Percentiles rank a stretch among this genome's conserved stretches.
Conservation (phyloP, 208 protist genomes). For the Angomonas deanei region DNA sequence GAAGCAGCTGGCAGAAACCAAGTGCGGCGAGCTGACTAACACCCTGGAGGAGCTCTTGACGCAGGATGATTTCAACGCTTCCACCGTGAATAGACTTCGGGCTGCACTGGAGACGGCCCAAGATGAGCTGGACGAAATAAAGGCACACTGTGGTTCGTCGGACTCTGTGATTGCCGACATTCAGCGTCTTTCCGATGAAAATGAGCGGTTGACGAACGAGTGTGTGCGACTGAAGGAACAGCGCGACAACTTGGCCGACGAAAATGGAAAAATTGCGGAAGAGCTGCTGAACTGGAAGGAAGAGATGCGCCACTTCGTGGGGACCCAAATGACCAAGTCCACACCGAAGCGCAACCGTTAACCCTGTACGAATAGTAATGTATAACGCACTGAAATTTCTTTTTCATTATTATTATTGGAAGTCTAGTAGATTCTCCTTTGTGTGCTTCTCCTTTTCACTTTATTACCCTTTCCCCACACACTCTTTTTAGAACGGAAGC, state of each 20-base stretch:
- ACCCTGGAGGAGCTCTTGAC: constrained; percentile 40
- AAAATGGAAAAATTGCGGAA: constrained; percentile 41
- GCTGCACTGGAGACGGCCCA: constrained; percentile 11
- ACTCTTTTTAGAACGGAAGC: not conserved
- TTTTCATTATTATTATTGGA: not conserved
- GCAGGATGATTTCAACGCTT: constrained; percentile 31
- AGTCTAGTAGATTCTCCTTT: not conserved
- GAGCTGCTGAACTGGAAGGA: constrained; percentile 50
- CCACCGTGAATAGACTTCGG: constrained; percentile 22
- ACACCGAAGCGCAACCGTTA: not conserved
- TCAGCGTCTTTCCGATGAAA: constrained; percentile 34
- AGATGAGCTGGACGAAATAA: not conserved
- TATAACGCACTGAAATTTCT: not conserved
- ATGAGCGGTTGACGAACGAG: constrained; percentile 43
- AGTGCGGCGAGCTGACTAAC: constrained; percentile 25
- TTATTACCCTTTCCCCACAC: not conserved
- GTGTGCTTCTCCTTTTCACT: not conserved
- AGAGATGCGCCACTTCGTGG: constrained; percentile 36
- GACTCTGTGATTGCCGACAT: constrained; percentile 20
- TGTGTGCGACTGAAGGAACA: constrained; percentile 39
- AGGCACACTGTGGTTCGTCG: constrained; percentile 2
- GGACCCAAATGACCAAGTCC: constrained; percentile 4
- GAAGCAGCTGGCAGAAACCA: constrained; percentile 21
- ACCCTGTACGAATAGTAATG: not conserved
- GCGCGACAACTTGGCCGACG: constrained; percentile 33